Evolutionary conservation across 176 grass and related monocot genomes (phyloP), one percentile per base, ranked within the genome.

Genomic region (Triticum aestivum): DNA sequence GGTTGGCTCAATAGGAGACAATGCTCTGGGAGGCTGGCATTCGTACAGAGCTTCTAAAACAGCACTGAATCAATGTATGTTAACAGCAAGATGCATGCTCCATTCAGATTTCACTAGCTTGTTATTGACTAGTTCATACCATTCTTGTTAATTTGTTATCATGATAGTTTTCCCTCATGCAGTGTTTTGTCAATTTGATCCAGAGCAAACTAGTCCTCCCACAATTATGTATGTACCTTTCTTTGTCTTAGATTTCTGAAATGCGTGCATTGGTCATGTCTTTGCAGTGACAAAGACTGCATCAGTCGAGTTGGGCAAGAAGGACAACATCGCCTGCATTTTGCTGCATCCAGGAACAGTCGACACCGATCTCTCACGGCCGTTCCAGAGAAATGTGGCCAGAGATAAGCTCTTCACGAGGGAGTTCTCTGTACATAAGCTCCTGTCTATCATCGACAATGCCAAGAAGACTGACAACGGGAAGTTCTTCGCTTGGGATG

Each of bases 401-500:
- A 77, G 90, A 85, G 88, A 79, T 39, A 95, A 94, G 79, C 90
- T 94, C 76, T 95, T 95, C 90, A 95, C 91, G 0, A 89, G 77
- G 33, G 96, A 95, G 30, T 91, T 94, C 79, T 94, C 86, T 8
- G 96, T 92, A 3, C 89, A 92, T 82, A 98, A 92, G 65, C 84
- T 95, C 15, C 69, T 98, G 7, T 81, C 63, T 47, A 79, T 95
- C 89, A 92, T 95, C 11, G 82, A 91, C 69, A 91, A 85, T 10
- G 83, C 79, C 83, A 98, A 88, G 73, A 91, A 72, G 59, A 92
- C 84, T 2, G 90, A 95, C 44, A 98, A 91, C 11, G 91, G 96
- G 32, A 98, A 92, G 84, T 98, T 98, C 75, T 98, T 98, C 27
- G 91, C 93, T 14, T 95, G 93, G 96, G 93, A 98, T 45, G 93